Conservation (phyloP, 768 basidiomycete genomes). For the Amanita exitialis region DNA sequence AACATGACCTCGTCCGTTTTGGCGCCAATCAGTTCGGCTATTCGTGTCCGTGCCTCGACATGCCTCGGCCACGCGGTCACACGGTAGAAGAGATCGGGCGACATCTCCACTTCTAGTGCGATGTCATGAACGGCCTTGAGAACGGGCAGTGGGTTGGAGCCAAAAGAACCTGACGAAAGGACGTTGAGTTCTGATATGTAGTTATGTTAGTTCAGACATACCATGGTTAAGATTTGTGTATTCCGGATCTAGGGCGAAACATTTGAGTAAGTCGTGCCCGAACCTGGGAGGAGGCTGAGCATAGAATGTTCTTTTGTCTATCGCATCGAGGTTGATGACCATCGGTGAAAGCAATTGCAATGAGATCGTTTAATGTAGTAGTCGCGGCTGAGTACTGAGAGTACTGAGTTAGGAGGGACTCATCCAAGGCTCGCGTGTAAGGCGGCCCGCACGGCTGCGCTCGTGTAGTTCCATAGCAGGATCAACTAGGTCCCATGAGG, state of each 20-base stretch:
- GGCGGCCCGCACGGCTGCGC: too few relatives aligned
- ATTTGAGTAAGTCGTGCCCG: slow-evolving; percentile 43
- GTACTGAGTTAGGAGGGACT: too few relatives aligned
- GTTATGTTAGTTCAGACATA: slow-evolving; percentile 13
- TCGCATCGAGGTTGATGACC: background rate
- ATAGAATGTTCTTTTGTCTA: slow-evolving; percentile 13
- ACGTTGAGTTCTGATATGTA: background rate
- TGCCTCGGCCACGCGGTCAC: slow-evolving; percentile 24
- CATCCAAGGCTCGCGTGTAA: too few relatives aligned
- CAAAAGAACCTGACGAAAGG: slow-evolving; percentile 42
- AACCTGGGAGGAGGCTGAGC: slow-evolving; percentile 28
- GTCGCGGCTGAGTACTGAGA: too few relatives aligned
- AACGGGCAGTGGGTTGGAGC: slow-evolving; percentile 45
- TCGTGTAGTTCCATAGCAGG: too few relatives aligned
- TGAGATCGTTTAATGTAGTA: too few relatives aligned
- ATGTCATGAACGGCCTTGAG: slow-evolving; percentile 30
- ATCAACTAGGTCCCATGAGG: too few relatives aligned
- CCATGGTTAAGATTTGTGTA: slow-evolving; percentile 64
- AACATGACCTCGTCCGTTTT: slow-evolving; percentile 47
- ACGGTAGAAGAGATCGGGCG: slow-evolving; percentile 47
- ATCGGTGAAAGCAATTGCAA: too few relatives aligned
- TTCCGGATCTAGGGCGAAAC: slow-evolving; percentile 45
- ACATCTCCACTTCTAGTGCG: slow-evolving; percentile 34
- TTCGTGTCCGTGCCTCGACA: slow-evolving; percentile 27
- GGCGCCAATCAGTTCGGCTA: slow-evolving; percentile 44